These are phyloP conservation scores for Ceratobasidium sp. DNA, from an alignment of 1,284 basidiomycete genomes.

Conservation along the genomic window DNA sequence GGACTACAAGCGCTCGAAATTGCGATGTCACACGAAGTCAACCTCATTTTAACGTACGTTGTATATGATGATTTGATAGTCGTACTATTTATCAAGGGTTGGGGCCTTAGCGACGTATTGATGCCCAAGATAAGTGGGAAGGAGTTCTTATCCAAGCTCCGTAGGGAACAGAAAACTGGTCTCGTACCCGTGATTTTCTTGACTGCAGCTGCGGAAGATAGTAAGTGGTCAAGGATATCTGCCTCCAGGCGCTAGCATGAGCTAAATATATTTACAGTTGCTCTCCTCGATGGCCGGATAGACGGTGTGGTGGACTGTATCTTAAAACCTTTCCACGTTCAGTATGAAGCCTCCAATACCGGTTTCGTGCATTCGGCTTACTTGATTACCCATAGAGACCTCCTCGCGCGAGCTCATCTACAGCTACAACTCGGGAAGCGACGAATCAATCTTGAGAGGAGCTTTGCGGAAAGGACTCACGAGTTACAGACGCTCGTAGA, in stretches of 20 bases:
- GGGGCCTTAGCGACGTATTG: neutral
- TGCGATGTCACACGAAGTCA: neutral
- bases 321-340: constrained; percentile 50
- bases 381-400: too few species aligned
- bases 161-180: constrained; percentile 5
- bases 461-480: constrained; percentile 51
- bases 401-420: constrained; percentile 55
- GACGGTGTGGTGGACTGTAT: constrained; percentile 55
- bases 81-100: neutral
- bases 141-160: neutral
- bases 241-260: constrained; percentile 47
- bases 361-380: too few species aligned
- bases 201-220: constrained; percentile 45
- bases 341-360: too few species aligned
- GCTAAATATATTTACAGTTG: neutral
- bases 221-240: neutral
- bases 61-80: neutral
- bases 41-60: neutral
- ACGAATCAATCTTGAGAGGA: constrained; percentile 51
- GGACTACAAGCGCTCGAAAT: neutral
- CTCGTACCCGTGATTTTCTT: constrained; percentile 51
- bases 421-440: constrained; percentile 51
- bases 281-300: neutral
- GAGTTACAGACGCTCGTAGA: constrained; percentile 49
- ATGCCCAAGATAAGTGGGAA: neutral